Conservation (phyloP, 139 green algal genomes). For the Chlamydomonas sphaeroides region DNA sequence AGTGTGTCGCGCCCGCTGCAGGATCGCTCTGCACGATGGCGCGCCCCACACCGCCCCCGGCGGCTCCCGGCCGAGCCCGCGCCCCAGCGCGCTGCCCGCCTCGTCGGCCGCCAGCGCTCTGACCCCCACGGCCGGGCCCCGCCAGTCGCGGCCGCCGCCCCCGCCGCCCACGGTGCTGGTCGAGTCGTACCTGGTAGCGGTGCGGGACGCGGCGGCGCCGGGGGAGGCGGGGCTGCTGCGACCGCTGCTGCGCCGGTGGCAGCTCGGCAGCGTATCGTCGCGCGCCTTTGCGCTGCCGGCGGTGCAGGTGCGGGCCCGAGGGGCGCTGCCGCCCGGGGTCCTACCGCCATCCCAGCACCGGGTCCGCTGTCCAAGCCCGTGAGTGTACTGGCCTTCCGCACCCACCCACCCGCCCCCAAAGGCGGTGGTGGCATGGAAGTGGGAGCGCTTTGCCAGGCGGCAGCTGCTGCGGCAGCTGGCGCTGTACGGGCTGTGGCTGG, state of each 20-base stretch:
- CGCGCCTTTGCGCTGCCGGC: slow-evolving; percentile 61
- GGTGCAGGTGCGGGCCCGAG: no score
- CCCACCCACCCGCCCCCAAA: slow-evolving; percentile 4
- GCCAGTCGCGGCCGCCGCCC: background rate
- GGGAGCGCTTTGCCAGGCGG: slow-evolving; percentile 46
- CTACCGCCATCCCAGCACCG: no score
- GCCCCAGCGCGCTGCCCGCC: no score
- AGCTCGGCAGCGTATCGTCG: slow-evolving; percentile 43
- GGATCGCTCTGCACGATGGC: no score
- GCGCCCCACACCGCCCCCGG: no score
- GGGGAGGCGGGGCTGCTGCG: slow-evolving; percentile 58
- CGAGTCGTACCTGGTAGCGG: slow-evolving; percentile 51
- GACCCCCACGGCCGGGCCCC: no score
- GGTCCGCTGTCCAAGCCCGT: no score
- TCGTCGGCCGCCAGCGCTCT: no score
- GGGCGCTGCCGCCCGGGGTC: no score
- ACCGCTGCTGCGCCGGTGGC: slow-evolving; percentile 63
- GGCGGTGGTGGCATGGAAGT: slow-evolving; percentile 63
- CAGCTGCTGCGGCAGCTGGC: slow-evolving; percentile 55
- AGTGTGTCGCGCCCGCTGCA: no score
- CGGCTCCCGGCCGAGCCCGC: no score
- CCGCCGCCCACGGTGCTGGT: slow-evolving; percentile 16
- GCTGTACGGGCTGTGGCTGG: slow-evolving; percentile 62
- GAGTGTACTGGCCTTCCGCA: no score
- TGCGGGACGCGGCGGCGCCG: slow-evolving; percentile 52